A percentile compares a stretch with the other conserved stretches of the same genome.
Evolutionary conservation across 2,329 filamentous ascomycete species (phyloP).

Genomic region (Colletotrichum zoysiae): DNA sequence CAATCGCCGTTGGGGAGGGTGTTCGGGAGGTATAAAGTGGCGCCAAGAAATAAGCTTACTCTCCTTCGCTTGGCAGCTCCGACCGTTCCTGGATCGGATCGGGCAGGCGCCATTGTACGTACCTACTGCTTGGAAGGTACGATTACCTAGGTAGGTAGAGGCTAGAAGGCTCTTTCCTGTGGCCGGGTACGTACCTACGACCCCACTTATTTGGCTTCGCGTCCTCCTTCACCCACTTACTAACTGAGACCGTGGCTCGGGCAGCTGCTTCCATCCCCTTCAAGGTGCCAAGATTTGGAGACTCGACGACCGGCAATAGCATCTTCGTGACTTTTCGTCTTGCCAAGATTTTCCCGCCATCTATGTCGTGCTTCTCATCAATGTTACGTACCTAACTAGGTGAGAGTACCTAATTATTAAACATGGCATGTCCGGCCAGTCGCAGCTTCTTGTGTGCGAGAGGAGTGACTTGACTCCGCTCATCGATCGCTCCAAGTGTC

Average conservation of each 20-base stretch:
- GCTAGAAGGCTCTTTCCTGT: neutral
- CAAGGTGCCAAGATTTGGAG: neutral
- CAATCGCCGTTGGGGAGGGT: neutral
- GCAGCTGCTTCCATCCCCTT: neutral
- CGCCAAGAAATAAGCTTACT: slow-evolving; percentile 28
- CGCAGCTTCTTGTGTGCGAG: neutral
- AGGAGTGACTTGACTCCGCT: neutral
- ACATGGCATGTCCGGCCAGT: neutral
- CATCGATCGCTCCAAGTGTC: neutral
- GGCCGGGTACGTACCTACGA: neutral
- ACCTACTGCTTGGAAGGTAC: too few species aligned
- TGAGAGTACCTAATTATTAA: slow-evolving; percentile 5
- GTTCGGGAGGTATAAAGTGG: neutral
- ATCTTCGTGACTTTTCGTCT: slow-evolving; percentile 36
- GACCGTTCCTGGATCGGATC: slow-evolving; percentile 32
- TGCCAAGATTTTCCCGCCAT: slow-evolving; percentile 9
- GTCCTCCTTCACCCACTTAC: neutral
- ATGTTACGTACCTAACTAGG: neutral
- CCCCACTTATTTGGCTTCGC: neutral
- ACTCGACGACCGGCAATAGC: neutral
- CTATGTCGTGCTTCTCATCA: neutral
- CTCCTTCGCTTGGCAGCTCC: slow-evolving; percentile 17
- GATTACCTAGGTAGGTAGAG: too few species aligned
- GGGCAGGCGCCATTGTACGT: slow-evolving; percentile 14
- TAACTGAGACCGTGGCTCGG: neutral